These are phyloP conservation scores for Exserohilum rostratum DNA, from an alignment of 2,329 filamentous ascomycete species.

Conservation along the genomic window DNA sequence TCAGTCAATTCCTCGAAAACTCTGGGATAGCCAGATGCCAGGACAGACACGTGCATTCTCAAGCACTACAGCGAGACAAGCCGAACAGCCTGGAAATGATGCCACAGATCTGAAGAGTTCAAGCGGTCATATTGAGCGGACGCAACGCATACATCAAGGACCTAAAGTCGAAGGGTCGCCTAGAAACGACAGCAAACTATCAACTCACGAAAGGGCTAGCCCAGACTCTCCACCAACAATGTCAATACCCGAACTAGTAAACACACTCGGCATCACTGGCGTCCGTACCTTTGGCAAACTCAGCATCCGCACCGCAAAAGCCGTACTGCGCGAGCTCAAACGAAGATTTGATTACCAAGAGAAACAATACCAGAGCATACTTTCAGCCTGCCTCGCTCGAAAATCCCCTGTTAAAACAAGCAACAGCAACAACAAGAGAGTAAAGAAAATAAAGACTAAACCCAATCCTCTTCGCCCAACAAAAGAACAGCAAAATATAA, in stretches of 20 bases:
- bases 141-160: neutral
- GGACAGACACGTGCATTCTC: neutral
- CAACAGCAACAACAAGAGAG: no score
- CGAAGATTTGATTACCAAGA: neutral
- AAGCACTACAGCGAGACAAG: neutral
- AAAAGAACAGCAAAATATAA: neutral
- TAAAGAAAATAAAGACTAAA: neutral
- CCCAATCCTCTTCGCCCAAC: no score
- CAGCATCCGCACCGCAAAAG: slow-evolving; percentile 7
- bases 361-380: neutral
- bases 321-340: slow-evolving; percentile 1
- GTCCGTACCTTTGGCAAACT: neutral
- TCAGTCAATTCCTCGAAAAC: neutral
- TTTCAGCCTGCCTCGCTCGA: neutral
- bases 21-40: neutral
- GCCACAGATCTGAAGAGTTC: neutral
- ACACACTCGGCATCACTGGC: neutral
- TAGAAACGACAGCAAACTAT: neutral
- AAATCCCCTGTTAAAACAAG: no score
- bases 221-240: slow-evolving; percentile 2
- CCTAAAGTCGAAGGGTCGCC: neutral
- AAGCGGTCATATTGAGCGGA: neutral
- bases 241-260: slow-evolving; percentile 1
- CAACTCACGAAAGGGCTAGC: neutral
- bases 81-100: neutral